Evolutionary conservation across 225 moss, liverwort and hornwort species (phyloP), one percentile per base, ranked within the genome.

Genomic region (Lunularia cruciata): DNA sequence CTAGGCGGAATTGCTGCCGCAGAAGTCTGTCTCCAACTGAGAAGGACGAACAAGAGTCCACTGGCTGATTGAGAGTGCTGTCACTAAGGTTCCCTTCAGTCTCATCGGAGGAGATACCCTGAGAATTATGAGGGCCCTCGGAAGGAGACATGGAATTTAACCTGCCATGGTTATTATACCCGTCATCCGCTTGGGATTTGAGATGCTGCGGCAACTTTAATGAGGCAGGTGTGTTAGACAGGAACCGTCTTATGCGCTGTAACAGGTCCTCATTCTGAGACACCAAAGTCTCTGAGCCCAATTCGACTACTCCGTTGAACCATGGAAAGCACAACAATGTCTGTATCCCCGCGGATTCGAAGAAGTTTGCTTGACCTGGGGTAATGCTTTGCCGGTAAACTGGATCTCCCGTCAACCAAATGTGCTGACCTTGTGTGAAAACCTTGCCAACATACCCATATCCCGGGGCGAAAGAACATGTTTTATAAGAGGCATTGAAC

Each of bases 241-340:
- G 53, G 55, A 70, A 74, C 9, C 56, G 48, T 47, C 35, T 43
- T 45, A 82, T 77, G 20, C 67, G 70, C 11, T 38, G 26, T 25
- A 82, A 16, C 8, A 77, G 57, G 5, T 62, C 47, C 13, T 34
- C 15, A 32, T 78, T 62, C 57, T 37, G 40, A 11, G 71, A 26
- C 61, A 85, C 76, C 55, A 81, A 63, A 23, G 20, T 71, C 12
- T 63, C 59, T 60, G 84, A 77, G 39, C 89, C 87, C 56, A 92
- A 77, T 74, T 89, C 89, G 56, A 89, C 85, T 37, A 87, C 87
- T 28, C 81, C 83, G 74, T 76, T 63, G 10, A 52, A 28, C 76
- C 92, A 89, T 8, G 89, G 86, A 70, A 89, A 78, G 80, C 86
- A 89, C 27, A 86, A 26, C 59, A 76, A 53, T 7, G 89, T 89